Base-by-base conservation (phyloP, 306 rosid species). In the Quercus parvula region DNA sequence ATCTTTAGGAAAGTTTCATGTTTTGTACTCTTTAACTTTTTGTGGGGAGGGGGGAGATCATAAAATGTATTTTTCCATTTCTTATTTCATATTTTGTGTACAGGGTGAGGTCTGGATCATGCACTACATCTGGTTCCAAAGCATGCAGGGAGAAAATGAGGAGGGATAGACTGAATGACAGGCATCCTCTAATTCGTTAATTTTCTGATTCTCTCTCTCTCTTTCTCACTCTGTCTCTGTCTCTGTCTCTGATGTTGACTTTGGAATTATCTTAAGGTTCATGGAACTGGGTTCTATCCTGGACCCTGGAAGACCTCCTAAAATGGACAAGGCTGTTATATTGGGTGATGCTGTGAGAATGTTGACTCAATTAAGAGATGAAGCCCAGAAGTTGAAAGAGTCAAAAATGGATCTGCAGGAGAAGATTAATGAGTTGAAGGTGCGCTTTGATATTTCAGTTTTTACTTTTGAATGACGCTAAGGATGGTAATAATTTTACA, bases 111-210 rank as follows among this genome's bases (percentile, higher is more conserved):
- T 73, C 92, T 35, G 96, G 85, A 82, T 87, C 97, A 61, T 81
- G 78, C 86, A 73, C 73, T 76, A 81, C 79, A 38, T 68, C 90
- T 70, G 88, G 91, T 79, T 80, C 96, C 62, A 95, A 93, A 86
- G 98, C 99, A 75, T 85, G 94, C 78, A 91, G 94, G 66, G 99
- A 95, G 90, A 95, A 95, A 89, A 24, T 89, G 81, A 86, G 99
- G 66, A 89, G 99, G 90, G 94, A 95, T 70, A 90, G 85, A 76
- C 87, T 95, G 33, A 95, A 95, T 79, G 98, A 95, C 87, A 95
- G 95, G 99, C 87, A 90, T 76, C 55, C 31, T 70, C 56, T 61
- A 33, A 52, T 71, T 71, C 76, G 57, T 64, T 83, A 63, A 31
- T 33, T 57, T 73, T 61, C 71, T 25, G n/a, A 61, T 28, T 20